Percentiles rank a stretch among this genome's conserved stretches.
phyloP scores from a whole-genome alignment of 31 red algal genomes.

The Asparagopsis taxiformis region DNA sequence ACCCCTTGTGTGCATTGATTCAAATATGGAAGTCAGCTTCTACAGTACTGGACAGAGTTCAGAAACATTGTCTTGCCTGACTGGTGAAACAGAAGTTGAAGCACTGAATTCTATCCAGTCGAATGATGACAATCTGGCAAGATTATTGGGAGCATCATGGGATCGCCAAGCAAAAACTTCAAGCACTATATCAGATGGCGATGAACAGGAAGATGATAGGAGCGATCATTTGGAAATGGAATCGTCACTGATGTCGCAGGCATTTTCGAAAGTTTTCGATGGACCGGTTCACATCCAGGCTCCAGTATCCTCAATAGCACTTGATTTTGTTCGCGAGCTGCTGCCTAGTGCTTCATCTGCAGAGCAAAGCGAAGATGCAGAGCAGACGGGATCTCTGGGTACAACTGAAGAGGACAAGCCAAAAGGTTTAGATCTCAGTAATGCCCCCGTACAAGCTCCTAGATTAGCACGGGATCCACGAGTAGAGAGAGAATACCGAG shows the following conservation, averaged over 20 bases:
- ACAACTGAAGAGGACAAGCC: too few relatives aligned
- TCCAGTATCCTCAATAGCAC: constrained; percentile 7
- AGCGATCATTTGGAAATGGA: background rate
- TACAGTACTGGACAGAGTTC: background rate
- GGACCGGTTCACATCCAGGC: constrained; percentile 50
- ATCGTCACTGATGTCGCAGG: background rate
- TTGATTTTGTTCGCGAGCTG: background rate
- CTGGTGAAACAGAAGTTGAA: background rate
- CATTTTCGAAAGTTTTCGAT: constrained; percentile 27
- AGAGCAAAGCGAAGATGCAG: background rate
- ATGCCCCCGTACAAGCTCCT: background rate
- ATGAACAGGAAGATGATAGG: background rate
- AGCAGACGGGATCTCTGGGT: too few relatives aligned
- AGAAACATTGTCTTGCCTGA: constrained; percentile 17
- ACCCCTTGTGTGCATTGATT: constrained; percentile 43
- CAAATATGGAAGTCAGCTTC: constrained; percentile 27
- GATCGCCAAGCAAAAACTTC: background rate
- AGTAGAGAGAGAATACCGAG: background rate
- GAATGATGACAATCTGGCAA: background rate
- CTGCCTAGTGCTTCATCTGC: background rate
- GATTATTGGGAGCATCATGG: constrained; percentile 14
- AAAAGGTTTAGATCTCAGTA: too few relatives aligned
- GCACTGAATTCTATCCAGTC: background rate
- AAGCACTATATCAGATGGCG: background rate
- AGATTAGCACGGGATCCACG: background rate